These are phyloP conservation scores for Wakefieldia striispora DNA, from an alignment of 768 basidiomycete species.

Conservation along the genomic window DNA sequence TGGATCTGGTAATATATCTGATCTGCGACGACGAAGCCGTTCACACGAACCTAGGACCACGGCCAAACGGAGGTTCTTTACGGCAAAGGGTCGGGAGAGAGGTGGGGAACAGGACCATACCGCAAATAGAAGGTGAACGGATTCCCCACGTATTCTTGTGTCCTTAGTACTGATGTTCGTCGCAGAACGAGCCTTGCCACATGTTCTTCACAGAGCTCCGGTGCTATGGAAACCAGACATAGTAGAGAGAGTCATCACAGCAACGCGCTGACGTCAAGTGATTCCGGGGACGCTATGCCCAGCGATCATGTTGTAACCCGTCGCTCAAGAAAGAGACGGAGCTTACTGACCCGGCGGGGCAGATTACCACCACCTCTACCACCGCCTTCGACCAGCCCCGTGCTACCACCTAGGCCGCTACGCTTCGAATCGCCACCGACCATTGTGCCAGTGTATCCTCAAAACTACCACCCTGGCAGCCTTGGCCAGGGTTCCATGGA, in stretches of 20 bases:
- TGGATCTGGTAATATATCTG: slow-evolving; percentile 26
- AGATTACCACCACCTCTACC: not conserved
- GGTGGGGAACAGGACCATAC: not conserved
- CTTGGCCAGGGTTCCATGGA: not conserved
- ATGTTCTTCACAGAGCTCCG: slow-evolving; percentile 12
- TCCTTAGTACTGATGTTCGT: too few relatives aligned
- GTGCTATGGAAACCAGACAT: not conserved
- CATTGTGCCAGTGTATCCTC: not conserved
- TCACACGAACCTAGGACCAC: slow-evolving; percentile 1
- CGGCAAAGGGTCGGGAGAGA: slow-evolving; percentile 13
- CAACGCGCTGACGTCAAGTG: not conserved
- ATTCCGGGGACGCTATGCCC: not conserved
- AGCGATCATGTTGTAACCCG: too few relatives aligned
- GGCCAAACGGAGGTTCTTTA: slow-evolving; percentile 10
- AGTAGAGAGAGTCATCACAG: slow-evolving; percentile 1
- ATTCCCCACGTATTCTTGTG: too few relatives aligned
- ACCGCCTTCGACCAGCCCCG: not conserved
- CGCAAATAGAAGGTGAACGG: slow-evolving; percentile 7
- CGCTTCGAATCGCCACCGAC: not conserved
- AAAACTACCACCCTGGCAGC: not conserved
- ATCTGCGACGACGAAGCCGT: slow-evolving; percentile 4
- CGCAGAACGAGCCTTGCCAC: slow-evolving; percentile 12
- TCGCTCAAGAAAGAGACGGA: not conserved
- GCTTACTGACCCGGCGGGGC: slow-evolving; percentile 3
- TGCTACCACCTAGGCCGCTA: not conserved